Evolutionary conservation across 495 filamentous ascomycete genomes (phyloP).

Genomic region (Aspergillus nanangensis): DNA sequence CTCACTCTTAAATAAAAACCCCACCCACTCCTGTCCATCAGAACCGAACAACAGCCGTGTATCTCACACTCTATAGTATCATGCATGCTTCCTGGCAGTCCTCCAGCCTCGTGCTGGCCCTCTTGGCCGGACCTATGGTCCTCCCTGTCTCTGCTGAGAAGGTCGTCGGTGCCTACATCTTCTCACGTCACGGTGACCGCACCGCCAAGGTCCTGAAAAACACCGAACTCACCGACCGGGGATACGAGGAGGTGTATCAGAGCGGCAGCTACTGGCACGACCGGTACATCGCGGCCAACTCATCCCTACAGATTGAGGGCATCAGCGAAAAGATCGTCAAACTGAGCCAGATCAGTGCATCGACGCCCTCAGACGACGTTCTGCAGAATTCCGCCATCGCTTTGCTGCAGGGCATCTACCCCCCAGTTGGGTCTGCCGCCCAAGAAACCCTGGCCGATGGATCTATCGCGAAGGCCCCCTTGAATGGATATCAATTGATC

Average conservation of each 20-base stretch:
- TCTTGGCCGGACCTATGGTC: conserved; percentile 19
- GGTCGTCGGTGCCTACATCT: conserved; percentile 59
- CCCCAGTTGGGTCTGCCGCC: conserved; percentile 43
- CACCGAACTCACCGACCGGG: conserved; percentile 53
- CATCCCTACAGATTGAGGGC: conserved; percentile 49
- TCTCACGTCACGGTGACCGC: conserved; percentile 62
- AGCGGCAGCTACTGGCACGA: conserved; percentile 58
- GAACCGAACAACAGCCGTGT: background rate
- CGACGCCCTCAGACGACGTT: conserved; percentile 55
- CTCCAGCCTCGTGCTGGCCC: conserved; percentile 26
- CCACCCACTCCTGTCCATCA: background rate
- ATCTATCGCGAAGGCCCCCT: conserved; percentile 44
- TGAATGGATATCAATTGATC: conserved; percentile 60
- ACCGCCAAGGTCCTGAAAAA: conserved; percentile 51
- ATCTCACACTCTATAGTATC: background rate
- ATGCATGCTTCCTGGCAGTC: conserved; percentile 29
- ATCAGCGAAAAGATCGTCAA: conserved; percentile 54
- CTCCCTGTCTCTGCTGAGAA: conserved; percentile 50
- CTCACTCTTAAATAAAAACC: background rate
- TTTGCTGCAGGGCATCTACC: conserved; percentile 62
- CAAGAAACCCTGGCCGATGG: conserved; percentile 48
- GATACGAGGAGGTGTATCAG: conserved; percentile 57
- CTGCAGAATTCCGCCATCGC: conserved; percentile 54
- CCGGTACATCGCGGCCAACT: conserved; percentile 52
- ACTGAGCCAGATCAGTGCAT: conserved; percentile 52